Conservation (phyloP, 257 asterid species). For the Eucommia ulmoides region DNA sequence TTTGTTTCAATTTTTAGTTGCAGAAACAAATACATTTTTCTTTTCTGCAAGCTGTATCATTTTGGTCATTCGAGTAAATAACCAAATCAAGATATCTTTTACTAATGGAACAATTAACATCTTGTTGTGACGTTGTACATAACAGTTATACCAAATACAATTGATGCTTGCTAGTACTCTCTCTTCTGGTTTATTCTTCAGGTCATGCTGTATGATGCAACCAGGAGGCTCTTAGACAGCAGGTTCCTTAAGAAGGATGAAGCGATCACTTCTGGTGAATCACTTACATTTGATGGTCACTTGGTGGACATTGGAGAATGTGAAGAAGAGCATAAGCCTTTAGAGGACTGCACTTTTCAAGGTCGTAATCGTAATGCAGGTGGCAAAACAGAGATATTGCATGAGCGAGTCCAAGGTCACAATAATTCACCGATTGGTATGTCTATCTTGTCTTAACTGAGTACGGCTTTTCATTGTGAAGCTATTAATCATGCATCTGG, state of each 20-base stretch:
- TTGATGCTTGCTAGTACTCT: conserved; percentile 4
- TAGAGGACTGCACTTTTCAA: conserved; percentile 17
- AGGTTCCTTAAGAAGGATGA: conserved; percentile 62
- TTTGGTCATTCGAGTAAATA: background rate
- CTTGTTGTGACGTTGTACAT: background rate
- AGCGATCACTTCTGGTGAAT: conserved; percentile 44
- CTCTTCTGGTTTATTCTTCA: conserved; percentile 15
- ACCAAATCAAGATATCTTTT: background rate
- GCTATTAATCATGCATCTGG: too few species aligned
- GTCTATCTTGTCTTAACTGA: conserved; percentile 14
- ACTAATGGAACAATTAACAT: background rate
- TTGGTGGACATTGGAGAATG: conserved; percentile 60
- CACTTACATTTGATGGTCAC: conserved; percentile 48
- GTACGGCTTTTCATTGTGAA: too few species aligned
- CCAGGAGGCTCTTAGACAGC: conserved; percentile 49
- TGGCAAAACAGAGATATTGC: conserved; percentile 16
- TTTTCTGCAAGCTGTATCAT: background rate
- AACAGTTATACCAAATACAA: conserved; percentile 3
- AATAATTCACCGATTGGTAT: conserved; percentile 30
- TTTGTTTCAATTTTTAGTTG: background rate
- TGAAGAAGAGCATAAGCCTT: conserved; percentile 32
- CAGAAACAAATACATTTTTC: background rate
- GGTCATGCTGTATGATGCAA: conserved; percentile 60
- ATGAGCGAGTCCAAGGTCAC: conserved; percentile 12
- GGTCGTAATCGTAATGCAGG: conserved; percentile 14